Evolutionary conservation across 441 rosid species (phyloP).

Genomic region (Pelargonium australe): DNA sequence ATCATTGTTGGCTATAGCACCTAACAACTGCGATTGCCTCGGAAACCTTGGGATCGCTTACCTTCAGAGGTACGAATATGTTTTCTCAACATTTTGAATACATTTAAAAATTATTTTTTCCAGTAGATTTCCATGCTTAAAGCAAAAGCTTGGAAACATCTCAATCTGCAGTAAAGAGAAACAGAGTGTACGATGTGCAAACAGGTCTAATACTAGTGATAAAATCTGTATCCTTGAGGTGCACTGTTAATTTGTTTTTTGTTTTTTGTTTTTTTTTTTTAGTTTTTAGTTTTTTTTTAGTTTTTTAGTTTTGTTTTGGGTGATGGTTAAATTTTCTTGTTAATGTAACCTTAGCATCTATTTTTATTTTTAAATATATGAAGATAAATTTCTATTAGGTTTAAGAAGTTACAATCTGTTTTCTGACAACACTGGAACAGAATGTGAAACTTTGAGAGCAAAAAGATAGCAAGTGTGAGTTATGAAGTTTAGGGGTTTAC

Average conservation of each 20-base stretch:
- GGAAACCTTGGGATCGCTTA: slow-evolving; percentile 83
- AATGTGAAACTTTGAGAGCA: background rate
- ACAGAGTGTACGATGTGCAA: background rate
- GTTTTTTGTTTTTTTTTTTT: background rate
- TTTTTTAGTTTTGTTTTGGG: too few species aligned
- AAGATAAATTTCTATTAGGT: background rate
- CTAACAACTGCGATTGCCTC: slow-evolving; percentile 76
- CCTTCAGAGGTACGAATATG: slow-evolving; percentile 57
- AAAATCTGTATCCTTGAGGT: too few species aligned
- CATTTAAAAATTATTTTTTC: background rate
- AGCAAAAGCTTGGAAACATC: background rate
- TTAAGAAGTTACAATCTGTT: background rate
- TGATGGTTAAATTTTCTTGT: background rate
- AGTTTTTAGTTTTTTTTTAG: too few species aligned
- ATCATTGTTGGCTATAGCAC: slow-evolving; percentile 49
- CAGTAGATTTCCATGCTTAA: background rate
- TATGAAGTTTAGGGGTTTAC: background rate
- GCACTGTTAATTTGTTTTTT: background rate
- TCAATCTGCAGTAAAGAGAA: slow-evolving; percentile 11
- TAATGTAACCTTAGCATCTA: background rate
- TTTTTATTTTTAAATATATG: background rate
- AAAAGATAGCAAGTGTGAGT: background rate
- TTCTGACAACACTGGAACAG: background rate
- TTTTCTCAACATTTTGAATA: background rate
- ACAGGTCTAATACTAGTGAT: background rate